These are phyloP conservation scores for Leucocoprinus birnbaumii DNA, from an alignment of 768 basidiomycete species.

Conservation along the genomic window DNA sequence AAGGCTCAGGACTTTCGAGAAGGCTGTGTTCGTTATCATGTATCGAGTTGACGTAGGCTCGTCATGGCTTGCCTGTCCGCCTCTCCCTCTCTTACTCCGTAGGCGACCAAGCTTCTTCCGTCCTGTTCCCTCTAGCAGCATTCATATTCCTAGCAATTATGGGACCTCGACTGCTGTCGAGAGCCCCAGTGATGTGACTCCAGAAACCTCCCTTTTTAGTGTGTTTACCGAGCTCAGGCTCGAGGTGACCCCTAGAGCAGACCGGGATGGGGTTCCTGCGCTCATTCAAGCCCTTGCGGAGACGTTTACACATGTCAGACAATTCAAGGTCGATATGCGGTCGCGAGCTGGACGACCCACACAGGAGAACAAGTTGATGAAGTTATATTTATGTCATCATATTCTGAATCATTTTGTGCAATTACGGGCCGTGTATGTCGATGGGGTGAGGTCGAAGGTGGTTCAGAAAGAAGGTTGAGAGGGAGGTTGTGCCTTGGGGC, in stretches of 20 bases:
- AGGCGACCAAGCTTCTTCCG: background rate
- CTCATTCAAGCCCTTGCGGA: conserved; percentile 3
- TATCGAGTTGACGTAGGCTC: conserved; percentile 1
- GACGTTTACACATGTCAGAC: background rate
- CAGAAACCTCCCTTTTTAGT: background rate
- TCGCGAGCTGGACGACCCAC: background rate
- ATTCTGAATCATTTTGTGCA: background rate
- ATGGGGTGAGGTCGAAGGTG: conserved; percentile 1
- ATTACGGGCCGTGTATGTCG: background rate
- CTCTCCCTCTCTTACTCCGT: background rate
- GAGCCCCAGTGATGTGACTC: background rate
- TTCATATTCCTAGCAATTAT: background rate
- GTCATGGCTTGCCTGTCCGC: background rate
- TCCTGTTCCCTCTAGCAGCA: too few species aligned
- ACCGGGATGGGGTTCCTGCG: background rate
- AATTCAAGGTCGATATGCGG: background rate
- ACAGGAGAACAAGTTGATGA: background rate
- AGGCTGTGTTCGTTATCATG: background rate
- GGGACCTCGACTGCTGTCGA: background rate
- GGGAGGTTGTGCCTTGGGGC: too few species aligned
- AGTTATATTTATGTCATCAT: background rate
- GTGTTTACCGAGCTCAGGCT: conserved; percentile 6
- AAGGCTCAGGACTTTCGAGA: conserved; percentile 1
- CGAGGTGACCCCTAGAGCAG: conserved; percentile 4
- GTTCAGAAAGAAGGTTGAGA: background rate